Base-by-base conservation (phyloP, 345 rosid genomes). In the Xanthoceras sorbifolium region DNA sequence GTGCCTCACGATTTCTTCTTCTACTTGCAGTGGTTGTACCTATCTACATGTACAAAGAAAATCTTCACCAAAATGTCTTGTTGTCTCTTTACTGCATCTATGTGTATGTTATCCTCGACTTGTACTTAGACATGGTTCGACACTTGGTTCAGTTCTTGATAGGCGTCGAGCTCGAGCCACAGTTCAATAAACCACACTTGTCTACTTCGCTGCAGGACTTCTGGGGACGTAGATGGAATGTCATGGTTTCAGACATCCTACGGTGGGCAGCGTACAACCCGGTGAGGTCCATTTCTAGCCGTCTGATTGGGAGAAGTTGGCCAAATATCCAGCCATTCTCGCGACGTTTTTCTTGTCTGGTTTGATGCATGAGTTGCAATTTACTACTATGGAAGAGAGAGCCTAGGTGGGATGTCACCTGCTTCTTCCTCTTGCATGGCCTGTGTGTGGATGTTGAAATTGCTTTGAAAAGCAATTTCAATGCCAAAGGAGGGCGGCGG, bases 221-320 rank as follows among this genome's bases (percentile, higher is more conserved):
- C 52, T 91, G 93, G 98, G 93, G 97, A 3, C 78, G 75, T 36
- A 82, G 93, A 75, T 90, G 97, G 93, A 93, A 93, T 78, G 67
- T 93, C 22, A 81, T 76, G 85, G 94, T 90, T 69, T 57, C 85
- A 0, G 48, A 81, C 23, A 89, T 90, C 79, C 71, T 91, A 1
- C 88, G 81, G 11, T 90, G 89, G 3, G 82, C 96, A 1, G 89
- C 90, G 0, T 89, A 90, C 72, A 83, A 87, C 20, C 93, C 93
- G 0, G 70, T 28, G 2, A 76, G 80, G 0, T 26, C 73, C 4
- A 4, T 81, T 15, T 34, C 57, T 55, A 42, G 85, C 0, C 40
- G 52, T 7, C 15, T 75, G 25, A 14, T 86, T 1, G 91, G 89
- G 64, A 72, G 32, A 76, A 55, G 17, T 82, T 81, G 87, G 89